Base-by-base conservation (phyloP, 2,329 filamentous ascomycete species). In the Beauveria medogensis region DNA sequence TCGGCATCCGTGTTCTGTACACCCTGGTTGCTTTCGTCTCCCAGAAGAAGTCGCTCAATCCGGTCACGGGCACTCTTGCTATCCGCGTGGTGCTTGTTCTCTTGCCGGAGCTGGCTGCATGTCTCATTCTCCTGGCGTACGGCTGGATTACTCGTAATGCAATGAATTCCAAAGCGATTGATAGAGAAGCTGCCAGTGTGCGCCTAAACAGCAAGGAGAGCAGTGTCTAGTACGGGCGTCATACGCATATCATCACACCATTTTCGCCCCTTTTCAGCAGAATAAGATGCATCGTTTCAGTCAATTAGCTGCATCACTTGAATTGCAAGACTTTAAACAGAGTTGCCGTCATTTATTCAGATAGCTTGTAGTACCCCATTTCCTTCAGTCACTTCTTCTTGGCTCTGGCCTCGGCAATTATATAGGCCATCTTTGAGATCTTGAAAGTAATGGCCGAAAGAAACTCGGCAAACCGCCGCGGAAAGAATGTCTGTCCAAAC, bases 391-490 rank as follows among this genome's bases (percentile, higher is more conserved):
- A 69, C 12, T 61, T 57, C 50, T 55, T 64, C 66, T 72, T 72
- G 12, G 46, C 59, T 6, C 64, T 65, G 6, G 68, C 70, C 40
- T 62, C 65, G 22, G 64, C 50, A 24, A 72, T 65, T 54, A 57
- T 66, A 59, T 58, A 66, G 9, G 64, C 60, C 64, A 73, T 68
- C 0, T 54, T 59, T 0, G 68, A 64, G 47, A 73, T 65, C 7
- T 69, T 67, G 40, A 72, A 73, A 26, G 73, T 69, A 18, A 69
- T 63, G 0, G 67, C 67, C 40, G 70, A 52, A 0, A 67, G 50
- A 28, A 60, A 57, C 65, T 75, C 73, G 1, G 67, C 69, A 44
- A 73, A 55, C 65, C 69, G 67, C 3, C 63, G 30, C 3, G 71
- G 68, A 14, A 71, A 50, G 10, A 60, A 60, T 3, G 58, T n/a